Evolutionary conservation across 139 green algal species (phyloP), one percentile per base, ranked within the genome.

Genomic region (Micractinium conductrix): DNA sequence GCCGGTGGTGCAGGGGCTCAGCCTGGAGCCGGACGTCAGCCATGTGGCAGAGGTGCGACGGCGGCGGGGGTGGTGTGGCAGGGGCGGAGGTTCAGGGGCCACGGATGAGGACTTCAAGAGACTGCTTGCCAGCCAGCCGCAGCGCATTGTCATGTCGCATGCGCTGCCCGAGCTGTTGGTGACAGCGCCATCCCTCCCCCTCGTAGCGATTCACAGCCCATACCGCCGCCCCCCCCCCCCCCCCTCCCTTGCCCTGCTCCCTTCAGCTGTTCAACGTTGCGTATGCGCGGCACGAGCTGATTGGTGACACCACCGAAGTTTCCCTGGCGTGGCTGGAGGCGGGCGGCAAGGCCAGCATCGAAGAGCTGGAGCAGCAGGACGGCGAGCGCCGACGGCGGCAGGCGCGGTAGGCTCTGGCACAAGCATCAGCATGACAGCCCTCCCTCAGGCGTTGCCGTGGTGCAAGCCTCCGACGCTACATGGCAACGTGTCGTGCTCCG

Each of bases 241-340:
- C 53, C 30, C 0, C n/a, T 71, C n/a, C 63, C 63, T 44, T 17
- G 2, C 65, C 33, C 65, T 1, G 16, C 48, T 58, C 40, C 70
- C 42, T 50, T 38, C 43, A 85, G 80, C 80, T 85, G 68, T 72
- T 85, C 40, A 79, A 79, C 26, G 48, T 85, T 9, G 67, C 67
- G 2, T 85, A 63, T 26, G 80, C 80, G 4, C 35, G 70, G 45
- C 80, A 85, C 37, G 80, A 85, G 45, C 45, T 85, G 30, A 50
- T 60, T 9, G 55, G 43, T 22, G 68, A 78, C 80, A 70, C 37
- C 80, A 60, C 55, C 9, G 48, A 42, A 2, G 45, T 53, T 35
- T 45, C 67, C 7, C 80, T 85, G 68, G 67, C 45, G 4, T 85
- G 80, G 80, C 80, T 85, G 33, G 80, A 74, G 37, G 68, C 67